These are phyloP conservation scores for Haemoproteus tartakovskyi DNA, from an alignment of 169 alveolate genomes.

Conservation along the genomic window DNA sequence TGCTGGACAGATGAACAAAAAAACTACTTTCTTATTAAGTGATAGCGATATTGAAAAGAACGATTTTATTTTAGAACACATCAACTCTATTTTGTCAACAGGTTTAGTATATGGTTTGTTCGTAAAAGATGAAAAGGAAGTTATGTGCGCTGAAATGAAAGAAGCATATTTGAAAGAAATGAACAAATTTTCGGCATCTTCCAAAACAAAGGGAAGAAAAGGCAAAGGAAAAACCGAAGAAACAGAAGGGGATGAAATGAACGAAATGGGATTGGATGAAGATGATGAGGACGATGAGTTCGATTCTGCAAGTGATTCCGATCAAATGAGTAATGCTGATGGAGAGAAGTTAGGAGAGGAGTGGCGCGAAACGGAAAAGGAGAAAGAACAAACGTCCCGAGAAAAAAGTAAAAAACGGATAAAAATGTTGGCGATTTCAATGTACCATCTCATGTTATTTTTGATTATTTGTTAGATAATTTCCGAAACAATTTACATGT, in stretches of 20 bases:
- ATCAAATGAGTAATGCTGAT: background rate
- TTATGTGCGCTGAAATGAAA: constrained; percentile 83
- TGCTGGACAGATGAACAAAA: constrained; percentile 88
- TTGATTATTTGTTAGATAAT: constrained; percentile 87
- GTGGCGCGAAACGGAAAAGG: constrained; percentile 10
- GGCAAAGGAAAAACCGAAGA: constrained; percentile 55
- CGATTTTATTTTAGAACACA: constrained; percentile 92
- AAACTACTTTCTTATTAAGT: constrained; percentile 92
- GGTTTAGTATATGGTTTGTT: constrained; percentile 96
- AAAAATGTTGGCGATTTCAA: constrained; percentile 30
- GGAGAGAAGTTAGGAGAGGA: background rate
- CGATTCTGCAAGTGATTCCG: background rate
- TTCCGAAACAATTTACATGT: constrained; percentile 94
- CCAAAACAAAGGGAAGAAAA: constrained; percentile 74
- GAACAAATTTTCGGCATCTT: constrained; percentile 72
- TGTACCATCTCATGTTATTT: constrained; percentile 28
- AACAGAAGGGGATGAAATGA: background rate
- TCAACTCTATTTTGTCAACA: constrained; percentile 90
- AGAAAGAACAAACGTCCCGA: constrained; percentile 29
- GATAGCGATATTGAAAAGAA: constrained; percentile 93
- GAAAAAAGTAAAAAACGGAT: constrained; percentile 64
- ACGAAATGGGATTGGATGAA: constrained; percentile 14
- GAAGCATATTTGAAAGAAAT: constrained; percentile 63
- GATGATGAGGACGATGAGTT: constrained; percentile 27
- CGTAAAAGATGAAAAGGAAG: constrained; percentile 90